Evolutionary conservation across 164 flowering plant species (phyloP).

Genomic region (Pachysandra terminalis): DNA sequence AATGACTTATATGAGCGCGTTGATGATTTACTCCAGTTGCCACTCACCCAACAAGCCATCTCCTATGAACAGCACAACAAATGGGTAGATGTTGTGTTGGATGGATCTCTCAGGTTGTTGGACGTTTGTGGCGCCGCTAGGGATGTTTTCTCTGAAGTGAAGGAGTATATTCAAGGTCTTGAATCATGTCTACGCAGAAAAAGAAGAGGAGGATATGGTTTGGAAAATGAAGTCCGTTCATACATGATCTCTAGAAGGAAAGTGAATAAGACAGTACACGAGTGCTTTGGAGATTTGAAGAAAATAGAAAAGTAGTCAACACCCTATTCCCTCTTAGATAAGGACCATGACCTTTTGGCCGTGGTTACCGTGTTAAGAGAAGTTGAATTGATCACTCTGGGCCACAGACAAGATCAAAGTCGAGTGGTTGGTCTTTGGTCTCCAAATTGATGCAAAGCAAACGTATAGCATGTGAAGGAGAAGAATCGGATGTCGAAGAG

Average conservation of each 20-base stretch:
- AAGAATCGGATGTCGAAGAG: slow-evolving; percentile 15
- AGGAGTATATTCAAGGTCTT: slow-evolving; percentile 23
- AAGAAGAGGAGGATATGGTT: slow-evolving; percentile 2
- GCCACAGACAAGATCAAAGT: too few species aligned
- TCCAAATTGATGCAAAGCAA: slow-evolving; percentile 25
- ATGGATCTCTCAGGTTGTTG: slow-evolving; percentile 25
- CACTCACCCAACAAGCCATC: slow-evolving; percentile 29
- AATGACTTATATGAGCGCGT: slow-evolving; percentile 33
- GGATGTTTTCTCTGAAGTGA: slow-evolving; percentile 15
- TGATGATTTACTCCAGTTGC: slow-evolving; percentile 23
- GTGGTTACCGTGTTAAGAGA: too few species aligned
- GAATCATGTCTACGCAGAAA: slow-evolving; percentile 28
- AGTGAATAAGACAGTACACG: neutral
- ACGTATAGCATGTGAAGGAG: too few species aligned
- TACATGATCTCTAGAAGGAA: neutral
- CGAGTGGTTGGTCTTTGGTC: slow-evolving; percentile 1
- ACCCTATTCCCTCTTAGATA: too few species aligned
- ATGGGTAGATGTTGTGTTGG: slow-evolving; percentile 19
- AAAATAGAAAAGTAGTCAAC: too few species aligned
- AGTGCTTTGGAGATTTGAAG: neutral
- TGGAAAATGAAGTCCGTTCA: neutral
- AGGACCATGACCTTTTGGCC: neutral
- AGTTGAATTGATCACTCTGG: too few species aligned
- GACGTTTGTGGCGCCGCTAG: slow-evolving; percentile 26
- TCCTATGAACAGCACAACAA: slow-evolving; percentile 12